Percentiles rank a stretch among this genome's conserved stretches.
These are phyloP conservation scores for Lepidium campestre DNA, from an alignment of 441 rosid genomes.

Conservation along the genomic window DNA sequence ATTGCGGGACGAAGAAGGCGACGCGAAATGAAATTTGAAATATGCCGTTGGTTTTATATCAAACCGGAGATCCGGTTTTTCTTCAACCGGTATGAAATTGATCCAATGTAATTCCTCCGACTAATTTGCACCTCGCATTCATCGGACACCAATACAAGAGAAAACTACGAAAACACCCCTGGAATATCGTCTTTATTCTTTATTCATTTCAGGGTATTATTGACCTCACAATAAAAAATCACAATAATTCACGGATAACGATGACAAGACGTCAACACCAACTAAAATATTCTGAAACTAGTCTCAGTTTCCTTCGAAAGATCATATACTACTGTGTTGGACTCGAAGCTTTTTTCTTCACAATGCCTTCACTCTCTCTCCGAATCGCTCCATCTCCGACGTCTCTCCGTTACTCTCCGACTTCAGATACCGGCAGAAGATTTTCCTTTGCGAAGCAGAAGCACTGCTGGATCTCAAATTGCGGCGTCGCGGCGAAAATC, in stretches of 20 bases:
- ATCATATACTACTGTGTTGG: slow-evolving; percentile 1
- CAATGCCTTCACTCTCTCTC: slow-evolving; percentile 38
- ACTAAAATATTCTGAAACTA: neutral
- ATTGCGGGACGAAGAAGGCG: neutral
- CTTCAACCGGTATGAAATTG: no score
- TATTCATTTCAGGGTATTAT: neutral
- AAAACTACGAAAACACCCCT: neutral
- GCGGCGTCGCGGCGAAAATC: slow-evolving; percentile 13
- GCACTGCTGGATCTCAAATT: slow-evolving; percentile 20
- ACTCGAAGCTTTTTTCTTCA: neutral
- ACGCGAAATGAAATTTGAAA: neutral
- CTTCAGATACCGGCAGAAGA: slow-evolving; percentile 7
- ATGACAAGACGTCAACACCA: neutral
- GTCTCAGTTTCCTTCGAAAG: neutral
- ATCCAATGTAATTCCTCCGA: neutral
- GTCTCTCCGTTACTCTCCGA: slow-evolving; percentile 24
- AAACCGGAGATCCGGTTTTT: slow-evolving; percentile 7
- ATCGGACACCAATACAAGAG: neutral
- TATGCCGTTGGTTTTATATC: neutral
- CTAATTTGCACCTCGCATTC: slow-evolving; percentile 1
- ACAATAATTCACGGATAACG: neutral
- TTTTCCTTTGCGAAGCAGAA: neutral
- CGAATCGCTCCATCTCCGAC: slow-evolving; percentile 40
- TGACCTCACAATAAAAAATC: neutral
- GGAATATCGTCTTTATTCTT: neutral